Evolutionary conservation across 805 yeast genomes (phyloP), one percentile per base, ranked within the genome.

Genomic region (Candida tallmaniae): DNA sequence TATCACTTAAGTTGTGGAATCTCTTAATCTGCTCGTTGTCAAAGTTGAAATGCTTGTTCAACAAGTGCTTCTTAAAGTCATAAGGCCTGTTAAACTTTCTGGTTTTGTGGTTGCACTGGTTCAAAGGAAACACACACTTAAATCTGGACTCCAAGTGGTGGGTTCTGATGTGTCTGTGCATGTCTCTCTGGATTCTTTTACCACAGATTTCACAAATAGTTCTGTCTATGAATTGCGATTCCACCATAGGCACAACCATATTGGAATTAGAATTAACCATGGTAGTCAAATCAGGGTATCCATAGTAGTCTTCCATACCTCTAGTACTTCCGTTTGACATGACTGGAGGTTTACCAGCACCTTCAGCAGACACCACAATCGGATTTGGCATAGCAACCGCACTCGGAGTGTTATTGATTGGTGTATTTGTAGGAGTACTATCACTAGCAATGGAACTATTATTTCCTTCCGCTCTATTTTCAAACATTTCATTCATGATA

Each of bases 61-160:
- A 56, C 35, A 79, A 53, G 48, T 79, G 86, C 48, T 79, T 79
- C 48, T 79, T 79, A 61, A 63, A 77, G 51, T 79, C 86, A 51
- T 79, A 79, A 5, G 81, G 82, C 31, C 86, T 60, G 55, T 79
- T 79, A 59, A 79, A 79, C 46, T 64, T 73, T 19, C 83, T 79
- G 10, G 78, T 65, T 46, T 70, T 76, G 50, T 78, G 84, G 3
- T 68, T 56, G 48, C 85, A 79, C 29, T 56, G 55, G n/a, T 58
- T 58, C 31, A 69, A 60, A 6, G 83, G 83, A 45, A 68, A 78
- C 12, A 73, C 64, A 50, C 86, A 79, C 23, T 55, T 65, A 50
- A 79, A 79, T 23, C 83, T 56, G 5, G 80, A 66, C 12, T 68
- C 72, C 8, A 61, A 55, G 47, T 76, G 77, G 53, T 79, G 85